Evolutionary conservation across 1,139 yeast species (phyloP).

Genomic region (Zygotorulaspora mrakii): DNA sequence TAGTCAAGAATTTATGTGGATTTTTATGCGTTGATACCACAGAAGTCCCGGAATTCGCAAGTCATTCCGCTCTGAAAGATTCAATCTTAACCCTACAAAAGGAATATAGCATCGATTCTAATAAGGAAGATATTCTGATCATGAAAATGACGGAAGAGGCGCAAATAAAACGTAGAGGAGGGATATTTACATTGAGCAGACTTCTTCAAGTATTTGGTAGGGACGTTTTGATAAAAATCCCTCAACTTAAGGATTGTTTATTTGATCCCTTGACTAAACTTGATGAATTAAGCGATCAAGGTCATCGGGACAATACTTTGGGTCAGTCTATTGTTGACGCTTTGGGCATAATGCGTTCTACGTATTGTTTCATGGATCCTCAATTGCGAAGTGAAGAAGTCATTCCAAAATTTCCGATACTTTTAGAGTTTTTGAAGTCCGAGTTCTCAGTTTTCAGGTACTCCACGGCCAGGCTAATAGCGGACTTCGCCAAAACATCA

Average conservation of each 20-base stretch:
- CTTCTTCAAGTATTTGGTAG: slow-evolving; percentile 50
- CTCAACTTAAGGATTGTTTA: slow-evolving; percentile 65
- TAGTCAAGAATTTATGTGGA: slow-evolving; percentile 85
- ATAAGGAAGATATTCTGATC: slow-evolving; percentile 60
- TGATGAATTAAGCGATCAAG: slow-evolving; percentile 34
- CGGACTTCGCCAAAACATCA: slow-evolving; percentile 70
- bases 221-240: slow-evolving; percentile 55
- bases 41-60: slow-evolving; percentile 89
- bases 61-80: slow-evolving; percentile 55
- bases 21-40: slow-evolving; percentile 93
- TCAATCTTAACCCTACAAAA: slow-evolving; percentile 70
- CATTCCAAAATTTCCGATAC: slow-evolving; percentile 43
- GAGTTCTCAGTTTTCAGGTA: slow-evolving; percentile 77
- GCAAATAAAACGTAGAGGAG: slow-evolving; percentile 77
- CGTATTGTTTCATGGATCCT: slow-evolving; percentile 59
- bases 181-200: slow-evolving; percentile 63
- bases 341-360: slow-evolving; percentile 73
- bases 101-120: slow-evolving; percentile 71
- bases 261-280: slow-evolving; percentile 56
- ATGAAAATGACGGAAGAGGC: slow-evolving; percentile 70
- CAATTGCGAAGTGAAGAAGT: slow-evolving; percentile 48
- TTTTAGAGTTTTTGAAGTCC: slow-evolving; percentile 64
- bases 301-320: slow-evolving; percentile 42
- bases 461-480: slow-evolving; percentile 86
- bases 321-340: slow-evolving; percentile 90